Base-by-base conservation (phyloP, 768 basidiomycete genomes). In the Amanita fuliginea region DNA sequence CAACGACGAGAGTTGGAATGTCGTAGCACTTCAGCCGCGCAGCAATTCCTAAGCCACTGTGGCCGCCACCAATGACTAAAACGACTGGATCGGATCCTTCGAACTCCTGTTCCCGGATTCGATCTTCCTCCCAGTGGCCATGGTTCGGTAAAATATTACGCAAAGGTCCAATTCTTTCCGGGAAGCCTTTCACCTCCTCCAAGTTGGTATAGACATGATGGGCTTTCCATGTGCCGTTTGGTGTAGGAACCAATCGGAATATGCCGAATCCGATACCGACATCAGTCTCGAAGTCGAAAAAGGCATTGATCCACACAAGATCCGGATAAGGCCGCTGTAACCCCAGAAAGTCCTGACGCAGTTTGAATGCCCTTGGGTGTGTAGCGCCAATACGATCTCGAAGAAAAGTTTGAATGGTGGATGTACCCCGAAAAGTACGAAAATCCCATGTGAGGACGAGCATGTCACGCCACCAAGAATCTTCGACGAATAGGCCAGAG, bases 31-130 rank as follows among this genome's bases (percentile, higher is more conserved):
- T 77, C 47, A 86, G 64, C 16, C 82, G 68, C 3, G 82, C 80
- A 1, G 81, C 80, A 4, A 80, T 56, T 35, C 71, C 74, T 6
- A 88, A 63, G 0, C 83, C 83, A 51, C 70, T 74, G 51, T 83
- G 83, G 0, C 80, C 81, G 0, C 66, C 80, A 6, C 81, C 78
- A 19, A 81, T 61, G 47, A 82, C 64, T 26, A 81, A 55, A 2
- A 78, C 80, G 1, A 67, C 67, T 0, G 82, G 81, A 41, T 76
- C 71, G 1, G 53, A 55, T 16, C 70, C 66, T 32, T 59, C 62
- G 53, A 78, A 78, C 28, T 72, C 67, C 16, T 55, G 45, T 51
- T 73, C 68, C 28, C 55, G 58, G 4, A 57, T 61, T 7, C 75
- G 64, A 44, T 63, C 58, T 34, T 67, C 66, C 37, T 64, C 61